Base-by-base conservation (phyloP, 1,284 basidiomycete genomes). In the Pseudozyma tsukubaensis region DNA sequence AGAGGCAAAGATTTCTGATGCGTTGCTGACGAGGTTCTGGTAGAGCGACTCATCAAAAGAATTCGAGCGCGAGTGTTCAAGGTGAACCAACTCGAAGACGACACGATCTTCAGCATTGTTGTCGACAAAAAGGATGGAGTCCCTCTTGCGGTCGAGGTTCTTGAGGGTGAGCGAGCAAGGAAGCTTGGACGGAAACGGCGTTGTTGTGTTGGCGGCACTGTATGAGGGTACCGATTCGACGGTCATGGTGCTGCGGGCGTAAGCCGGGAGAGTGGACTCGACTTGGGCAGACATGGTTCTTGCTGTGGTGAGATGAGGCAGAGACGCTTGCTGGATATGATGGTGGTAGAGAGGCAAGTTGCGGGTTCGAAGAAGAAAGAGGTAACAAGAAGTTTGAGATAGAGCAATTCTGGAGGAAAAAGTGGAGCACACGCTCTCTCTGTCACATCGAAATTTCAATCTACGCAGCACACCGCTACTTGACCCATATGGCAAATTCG, bases 161-260 rank as follows among this genome's bases (percentile, higher is more conserved):
- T 74, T 70, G 67, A 74, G 29, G 42, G 55, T 58, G 32, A 74
- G 50, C 19, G 62, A 59, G 62, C 72, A 74, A 14, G 72, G 72
- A 0, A 67, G 50, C 21, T 50, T 50, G 47, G 50, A n/a, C 16
- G 72, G 67, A 52, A 69, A 74, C 18, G 58, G 57, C 0, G 72
- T 47, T 6, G 62, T 59, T 7, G 62, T 59, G 57, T 35, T 60
- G 37, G 72, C 66, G 13, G 51, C 40, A 21, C 39, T 62, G 56
- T 74, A 74, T 21, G 72, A 74, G 29, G 72, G 72, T 18, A 68
- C 49, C 8, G 62, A 56, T 13, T 69, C 59, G 50, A 74, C 36
- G 16, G 66, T 74, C 55, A 56, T 59, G 39, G 67, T 61, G 57
- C 61, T 64, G 11, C 60, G 58, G 43, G 67, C 63, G 45, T 74